Conservation (phyloP, 139 green algal genomes). For the Nannochloris sp. region DNA sequence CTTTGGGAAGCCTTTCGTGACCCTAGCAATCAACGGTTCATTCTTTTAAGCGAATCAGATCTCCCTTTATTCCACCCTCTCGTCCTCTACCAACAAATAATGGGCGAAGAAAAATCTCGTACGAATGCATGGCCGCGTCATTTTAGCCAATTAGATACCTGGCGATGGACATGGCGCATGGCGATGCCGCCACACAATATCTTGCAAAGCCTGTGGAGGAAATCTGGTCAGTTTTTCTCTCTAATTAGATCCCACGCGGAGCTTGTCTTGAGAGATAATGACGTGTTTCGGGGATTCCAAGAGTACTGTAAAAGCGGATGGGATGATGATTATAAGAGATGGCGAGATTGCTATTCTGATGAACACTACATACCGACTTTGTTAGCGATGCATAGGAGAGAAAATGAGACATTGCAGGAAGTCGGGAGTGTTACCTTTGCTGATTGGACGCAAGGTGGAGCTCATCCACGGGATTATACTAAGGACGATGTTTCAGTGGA, state of each 20-base stretch:
- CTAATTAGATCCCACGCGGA: constrained; percentile 13
- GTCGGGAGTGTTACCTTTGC: background rate
- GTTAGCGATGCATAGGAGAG: background rate
- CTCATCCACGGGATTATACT: constrained; percentile 3
- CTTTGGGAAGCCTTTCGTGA: background rate
- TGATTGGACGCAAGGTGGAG: constrained; percentile 5
- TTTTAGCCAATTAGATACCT: background rate
- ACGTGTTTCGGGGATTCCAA: constrained; percentile 25
- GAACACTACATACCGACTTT: constrained; percentile 32
- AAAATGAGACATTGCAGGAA: background rate
- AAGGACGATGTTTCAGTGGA: background rate
- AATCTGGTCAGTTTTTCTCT: constrained; percentile 25
- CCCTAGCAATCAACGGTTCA: constrained; percentile 1
- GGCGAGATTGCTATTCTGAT: constrained; percentile 16
- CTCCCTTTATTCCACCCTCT: constrained; percentile 24
- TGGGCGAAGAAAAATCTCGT: constrained; percentile 4
- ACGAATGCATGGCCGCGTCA: background rate
- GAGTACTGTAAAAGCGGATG: constrained; percentile 4
- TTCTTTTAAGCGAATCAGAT: constrained; percentile 20
- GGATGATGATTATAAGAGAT: constrained; percentile 12
- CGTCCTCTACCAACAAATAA: constrained; percentile 18
- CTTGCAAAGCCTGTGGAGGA: constrained; percentile 14
- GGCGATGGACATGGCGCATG: constrained; percentile 13
- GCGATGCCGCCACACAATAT: background rate
- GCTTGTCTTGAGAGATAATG: constrained; percentile 17